A percentile compares a stretch with the other conserved stretches of the same genome.
These are phyloP conservation scores for Rhododendron griersonianum DNA, from an alignment of 148 eudicot species.

Conservation along the genomic window DNA sequence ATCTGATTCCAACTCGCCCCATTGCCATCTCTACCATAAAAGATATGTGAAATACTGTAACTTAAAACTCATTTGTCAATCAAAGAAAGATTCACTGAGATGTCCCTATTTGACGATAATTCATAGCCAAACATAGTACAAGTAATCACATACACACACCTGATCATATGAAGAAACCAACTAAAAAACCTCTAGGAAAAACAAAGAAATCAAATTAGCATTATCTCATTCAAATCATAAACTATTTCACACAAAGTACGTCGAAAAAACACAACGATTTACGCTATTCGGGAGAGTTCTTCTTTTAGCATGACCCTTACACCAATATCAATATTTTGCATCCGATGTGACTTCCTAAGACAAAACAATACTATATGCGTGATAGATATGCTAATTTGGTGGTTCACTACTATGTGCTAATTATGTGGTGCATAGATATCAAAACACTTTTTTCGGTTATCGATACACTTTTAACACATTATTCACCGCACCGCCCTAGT, in stretches of 20 bases:
- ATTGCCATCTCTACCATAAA: too few relatives aligned
- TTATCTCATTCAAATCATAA: not conserved
- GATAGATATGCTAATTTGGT: too few relatives aligned
- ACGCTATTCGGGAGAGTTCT: conserved; percentile 4
- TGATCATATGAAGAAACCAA: not conserved
- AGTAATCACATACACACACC: not conserved
- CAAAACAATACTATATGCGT: too few relatives aligned
- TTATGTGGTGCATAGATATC: too few relatives aligned
- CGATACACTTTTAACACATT: too few relatives aligned
- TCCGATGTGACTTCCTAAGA: too few relatives aligned
- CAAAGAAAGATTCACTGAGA: not conserved
- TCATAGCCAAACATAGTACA: not conserved
- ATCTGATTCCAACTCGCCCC: too few relatives aligned
- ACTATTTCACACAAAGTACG: not conserved
- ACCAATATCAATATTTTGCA: too few relatives aligned
- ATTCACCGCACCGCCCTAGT: too few relatives aligned
- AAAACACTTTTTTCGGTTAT: too few relatives aligned
- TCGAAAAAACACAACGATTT: not conserved
- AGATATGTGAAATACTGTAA: not conserved
- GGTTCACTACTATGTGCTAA: too few relatives aligned
- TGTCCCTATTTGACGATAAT: not conserved
- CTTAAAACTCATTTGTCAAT: not conserved
- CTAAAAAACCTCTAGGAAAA: not conserved
- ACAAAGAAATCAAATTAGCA: not conserved
- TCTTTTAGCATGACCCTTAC: too few relatives aligned